Percentiles rank a stretch among this genome's conserved stretches.
phyloP scores from a whole-genome alignment of 2,329 filamentous ascomycete species.

The Scleromitrula shiraiana region DNA sequence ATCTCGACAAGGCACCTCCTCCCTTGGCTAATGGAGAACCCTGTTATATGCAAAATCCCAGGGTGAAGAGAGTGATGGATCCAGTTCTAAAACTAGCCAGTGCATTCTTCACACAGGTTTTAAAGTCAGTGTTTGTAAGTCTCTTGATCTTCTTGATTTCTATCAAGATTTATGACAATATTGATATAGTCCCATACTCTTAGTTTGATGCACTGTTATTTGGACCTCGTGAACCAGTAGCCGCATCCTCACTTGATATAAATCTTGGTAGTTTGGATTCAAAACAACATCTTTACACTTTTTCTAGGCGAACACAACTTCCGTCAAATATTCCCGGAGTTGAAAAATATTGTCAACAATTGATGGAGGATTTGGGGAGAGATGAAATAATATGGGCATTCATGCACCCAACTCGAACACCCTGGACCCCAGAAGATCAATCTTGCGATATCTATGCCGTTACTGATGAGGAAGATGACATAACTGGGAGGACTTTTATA shows the following conservation, averaged over 20 bases:
- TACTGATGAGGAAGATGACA: not conserved
- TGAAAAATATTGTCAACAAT: not conserved
- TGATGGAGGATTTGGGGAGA: not conserved
- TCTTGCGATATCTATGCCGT: not conserved
- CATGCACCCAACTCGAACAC: not conserved
- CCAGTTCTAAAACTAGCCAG: slow-evolving; percentile 23
- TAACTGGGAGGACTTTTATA: not conserved
- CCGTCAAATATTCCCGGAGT: not conserved
- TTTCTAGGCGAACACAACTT: not conserved
- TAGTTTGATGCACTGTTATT: not conserved
- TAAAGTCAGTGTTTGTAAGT: not conserved
- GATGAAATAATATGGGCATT: not conserved
- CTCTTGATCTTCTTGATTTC: not conserved
- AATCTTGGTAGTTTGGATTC: too few relatives aligned
- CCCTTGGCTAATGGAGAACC: not conserved
- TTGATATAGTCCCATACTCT: not conserved
- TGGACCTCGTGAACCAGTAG: not conserved
- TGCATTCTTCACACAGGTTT: slow-evolving; percentile 15
- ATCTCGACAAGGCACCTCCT: not conserved
- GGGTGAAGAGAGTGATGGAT: slow-evolving; percentile 13
- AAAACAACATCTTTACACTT: not conserved
- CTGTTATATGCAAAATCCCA: slow-evolving; percentile 10
- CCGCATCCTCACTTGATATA: not conserved
- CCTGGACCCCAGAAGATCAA: not conserved
- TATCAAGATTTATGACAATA: not conserved